phyloP scores from a whole-genome alignment of 1,284 basidiomycete genomes.

The Austroboletus rostrupii region DNA sequence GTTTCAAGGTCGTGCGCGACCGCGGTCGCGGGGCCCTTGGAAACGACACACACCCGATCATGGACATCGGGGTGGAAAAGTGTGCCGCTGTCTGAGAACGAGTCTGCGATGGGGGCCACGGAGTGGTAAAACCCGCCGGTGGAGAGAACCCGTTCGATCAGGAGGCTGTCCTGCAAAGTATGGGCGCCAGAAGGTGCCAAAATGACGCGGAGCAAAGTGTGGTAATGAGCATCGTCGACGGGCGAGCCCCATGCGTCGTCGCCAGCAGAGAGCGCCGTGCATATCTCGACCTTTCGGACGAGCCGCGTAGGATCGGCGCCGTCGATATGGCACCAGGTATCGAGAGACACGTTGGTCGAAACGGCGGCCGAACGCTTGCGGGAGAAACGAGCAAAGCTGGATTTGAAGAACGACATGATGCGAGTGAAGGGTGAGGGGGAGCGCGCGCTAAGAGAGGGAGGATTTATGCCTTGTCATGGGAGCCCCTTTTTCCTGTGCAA shows the following conservation, averaged over 20 bases:
- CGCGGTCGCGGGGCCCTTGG: background rate
- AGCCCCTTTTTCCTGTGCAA: slow-evolving; percentile 7
- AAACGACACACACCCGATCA: slow-evolving; percentile 9
- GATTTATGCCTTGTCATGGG: slow-evolving; percentile 2
- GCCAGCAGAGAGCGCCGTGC: background rate
- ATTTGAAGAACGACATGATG: slow-evolving; percentile 8
- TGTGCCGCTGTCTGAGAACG: background rate
- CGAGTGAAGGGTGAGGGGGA: background rate
- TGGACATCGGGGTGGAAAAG: slow-evolving; percentile 11
- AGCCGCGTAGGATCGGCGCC: background rate
- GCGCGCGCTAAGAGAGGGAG: background rate
- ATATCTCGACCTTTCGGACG: slow-evolving; percentile 14
- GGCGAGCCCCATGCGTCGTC: slow-evolving; percentile 1
- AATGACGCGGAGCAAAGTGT: slow-evolving; percentile 6
- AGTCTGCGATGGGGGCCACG: slow-evolving; percentile 7
- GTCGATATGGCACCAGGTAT: slow-evolving; percentile 1
- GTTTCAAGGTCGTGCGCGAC: slow-evolving; percentile 5
- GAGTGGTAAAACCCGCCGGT: slow-evolving; percentile 10
- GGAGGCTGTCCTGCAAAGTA: background rate
- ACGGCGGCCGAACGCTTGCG: slow-evolving; percentile 3
- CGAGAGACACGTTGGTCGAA: slow-evolving; percentile 1
- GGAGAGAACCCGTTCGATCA: slow-evolving; percentile 17
- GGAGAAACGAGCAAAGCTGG: background rate
- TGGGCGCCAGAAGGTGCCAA: background rate
- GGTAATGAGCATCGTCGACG: background rate